phyloP scores from a whole-genome alignment of 768 basidiomycete genomes.

The Xerocomellus amylosporus region DNA sequence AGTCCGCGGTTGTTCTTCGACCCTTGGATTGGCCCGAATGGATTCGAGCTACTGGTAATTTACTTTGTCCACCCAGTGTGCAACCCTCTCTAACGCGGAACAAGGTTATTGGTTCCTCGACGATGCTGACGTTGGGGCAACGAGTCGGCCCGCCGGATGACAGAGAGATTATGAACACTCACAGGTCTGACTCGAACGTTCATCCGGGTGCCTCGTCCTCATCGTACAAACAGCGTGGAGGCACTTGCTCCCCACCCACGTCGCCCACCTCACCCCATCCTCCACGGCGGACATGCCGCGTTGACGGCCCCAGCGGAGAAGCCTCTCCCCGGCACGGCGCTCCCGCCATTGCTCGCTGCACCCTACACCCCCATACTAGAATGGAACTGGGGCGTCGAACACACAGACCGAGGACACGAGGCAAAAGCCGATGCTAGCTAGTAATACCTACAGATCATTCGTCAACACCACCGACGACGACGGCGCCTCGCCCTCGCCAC shows the following conservation, averaged over 20 bases:
- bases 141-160: conserved; percentile 37
- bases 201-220: not conserved
- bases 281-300: not conserved
- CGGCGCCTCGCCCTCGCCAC: too few relatives aligned
- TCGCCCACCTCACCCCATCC: not conserved
- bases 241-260: not conserved
- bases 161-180: conserved; percentile 7
- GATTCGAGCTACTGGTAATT: conserved; percentile 85
- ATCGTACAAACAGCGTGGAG: conserved; percentile 1
- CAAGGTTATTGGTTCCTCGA: conserved; percentile 97
- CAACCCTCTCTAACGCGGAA: conserved; percentile 5
- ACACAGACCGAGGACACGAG: conserved; percentile 65
- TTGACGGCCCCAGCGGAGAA: not conserved
- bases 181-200: conserved; percentile 20
- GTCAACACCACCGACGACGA: too few relatives aligned
- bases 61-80: conserved; percentile 5
- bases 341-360: conserved; percentile 10
- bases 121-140: conserved; percentile 82
- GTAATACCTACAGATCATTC: too few relatives aligned
- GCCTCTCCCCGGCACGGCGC: conserved; percentile 22
- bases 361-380: conserved; percentile 34
- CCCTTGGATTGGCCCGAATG: conserved; percentile 99
- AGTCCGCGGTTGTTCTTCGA: conserved; percentile 88
- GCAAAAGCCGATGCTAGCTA: conserved; percentile 60
- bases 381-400: conserved; percentile 75